A percentile compares a stretch with the other conserved stretches of the same genome.
These are phyloP conservation scores for Letharia columbiana DNA, from an alignment of 495 filamentous ascomycete species.

Conservation along the genomic window DNA sequence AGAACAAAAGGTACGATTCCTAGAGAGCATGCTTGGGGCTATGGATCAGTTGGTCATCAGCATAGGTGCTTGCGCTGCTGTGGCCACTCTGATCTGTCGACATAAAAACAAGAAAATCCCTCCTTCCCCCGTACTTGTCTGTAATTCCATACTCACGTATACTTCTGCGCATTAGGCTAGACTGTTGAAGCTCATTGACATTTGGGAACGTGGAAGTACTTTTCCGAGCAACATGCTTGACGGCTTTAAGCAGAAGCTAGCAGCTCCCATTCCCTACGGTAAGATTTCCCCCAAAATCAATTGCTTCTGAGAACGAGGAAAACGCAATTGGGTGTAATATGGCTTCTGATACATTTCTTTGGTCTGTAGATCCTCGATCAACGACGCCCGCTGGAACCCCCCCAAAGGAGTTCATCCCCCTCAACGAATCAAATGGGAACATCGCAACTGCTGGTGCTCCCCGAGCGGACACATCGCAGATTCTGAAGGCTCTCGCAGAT, in stretches of 20 bases:
- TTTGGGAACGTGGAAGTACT: constrained; percentile 92
- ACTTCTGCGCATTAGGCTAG: constrained; percentile 66
- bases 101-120: constrained; percentile 28
- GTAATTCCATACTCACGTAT: constrained; percentile 43
- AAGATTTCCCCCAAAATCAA: constrained; percentile 16
- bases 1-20: constrained; percentile 93
- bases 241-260: constrained; percentile 79
- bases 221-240: constrained; percentile 77
- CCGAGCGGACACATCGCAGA: constrained; percentile 56
- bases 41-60: constrained; percentile 2
- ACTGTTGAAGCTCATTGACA: constrained; percentile 90
- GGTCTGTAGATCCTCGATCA: constrained; percentile 50
- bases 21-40: constrained; percentile 20
- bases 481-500: constrained; percentile 74
- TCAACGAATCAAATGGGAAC: constrained; percentile 36
- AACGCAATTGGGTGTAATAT: constrained; percentile 22
- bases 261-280: constrained; percentile 31
- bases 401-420: constrained; percentile 45
- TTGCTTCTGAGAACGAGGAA: background rate
- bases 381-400: constrained; percentile 78
- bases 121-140: constrained; percentile 29
- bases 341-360: constrained; percentile 30
- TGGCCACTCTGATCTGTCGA: constrained; percentile 12
- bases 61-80: background rate
- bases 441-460: constrained; percentile 31